Evolutionary conservation across 371 early-diverging fungal genomes (phyloP).

Genomic region (Mucor velutinosus): DNA sequence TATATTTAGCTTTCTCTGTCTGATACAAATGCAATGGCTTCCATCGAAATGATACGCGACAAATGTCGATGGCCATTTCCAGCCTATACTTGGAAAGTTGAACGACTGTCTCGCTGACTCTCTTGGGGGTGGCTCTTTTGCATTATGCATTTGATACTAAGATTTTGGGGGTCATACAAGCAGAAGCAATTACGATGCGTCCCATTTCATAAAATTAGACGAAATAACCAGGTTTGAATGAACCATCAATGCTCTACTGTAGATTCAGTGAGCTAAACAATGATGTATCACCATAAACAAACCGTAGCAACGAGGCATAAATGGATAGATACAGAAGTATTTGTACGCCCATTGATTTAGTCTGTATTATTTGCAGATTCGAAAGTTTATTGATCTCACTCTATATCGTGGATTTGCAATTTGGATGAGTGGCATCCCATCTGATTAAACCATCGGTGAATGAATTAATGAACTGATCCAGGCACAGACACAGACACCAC

Average conservation of each 20-base stretch:
- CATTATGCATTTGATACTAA: neutral
- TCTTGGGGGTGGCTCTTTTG: neutral
- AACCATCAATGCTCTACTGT: neutral
- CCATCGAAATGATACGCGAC: neutral
- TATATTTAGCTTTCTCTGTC: neutral
- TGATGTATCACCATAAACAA: neutral
- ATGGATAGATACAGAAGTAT: no score
- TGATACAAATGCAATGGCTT: neutral
- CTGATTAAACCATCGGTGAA: no score
- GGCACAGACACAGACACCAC: no score
- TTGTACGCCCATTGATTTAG: no score
- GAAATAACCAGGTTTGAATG: no score
- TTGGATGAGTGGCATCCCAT: no score
- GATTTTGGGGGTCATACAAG: neutral
- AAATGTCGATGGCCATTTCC: neutral
- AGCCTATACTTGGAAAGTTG: neutral
- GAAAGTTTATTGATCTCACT: no score
- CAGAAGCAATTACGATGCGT: no score
- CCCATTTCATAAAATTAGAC: no score
- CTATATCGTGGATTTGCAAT: no score
- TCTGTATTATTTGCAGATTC: no score
- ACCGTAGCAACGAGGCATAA: neutral
- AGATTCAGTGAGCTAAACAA: neutral
- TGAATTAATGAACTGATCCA: no score
- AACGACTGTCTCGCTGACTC: neutral